Base-by-base conservation (phyloP, 2,329 filamentous ascomycete genomes). In the Colletotrichum tropicicola region DNA sequence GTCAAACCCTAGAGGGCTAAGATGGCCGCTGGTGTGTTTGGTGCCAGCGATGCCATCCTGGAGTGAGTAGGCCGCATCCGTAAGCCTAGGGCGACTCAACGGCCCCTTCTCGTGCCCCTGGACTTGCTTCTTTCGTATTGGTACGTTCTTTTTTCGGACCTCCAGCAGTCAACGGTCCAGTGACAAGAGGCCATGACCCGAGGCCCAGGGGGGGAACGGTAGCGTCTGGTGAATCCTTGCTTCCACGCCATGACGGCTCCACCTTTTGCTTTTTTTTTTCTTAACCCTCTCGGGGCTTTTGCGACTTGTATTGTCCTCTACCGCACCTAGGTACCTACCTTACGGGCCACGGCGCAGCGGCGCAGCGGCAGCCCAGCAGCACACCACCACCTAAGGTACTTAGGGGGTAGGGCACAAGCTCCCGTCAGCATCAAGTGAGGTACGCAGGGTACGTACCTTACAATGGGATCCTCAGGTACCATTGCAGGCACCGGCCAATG, bases 271-370 rank as follows among this genome's bases (percentile, higher is more conserved):
- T 49, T 65, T 49, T 43, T 48, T 54, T 65, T 35, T 2, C 9
- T 35, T 10, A 35, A 5, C 56, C 44, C 56, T 55, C 56, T 61
- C 56, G 56, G 61, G 61, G 61, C 61, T 65, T 54, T 55, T 45
- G 61, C 48, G 48, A 61, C 21, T 59, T 64, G 19, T 61, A 43
- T 41, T 48, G 39, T 48, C 41, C 39, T n/a, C 48, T 45, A 39
- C 43, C 45, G 43, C 54, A 37, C 37, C n/a, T 39, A 39, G 45
- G 19, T n/a, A n/a, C n/a, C n/a, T n/a, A n/a, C n/a, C n/a, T n/a
- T n/a, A n/a, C n/a, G n/a, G n/a, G n/a, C n/a, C n/a, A n/a, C n/a
- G n/a, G n/a, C n/a, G n/a, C n/a, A n/a, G n/a, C n/a, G n/a, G n/a
- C n/a, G n/a, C n/a, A n/a, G n/a, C 28, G 32, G 32, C 32, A 15